Percentiles rank a stretch among this genome's conserved stretches.
Evolutionary conservation across 164 flowering plant genomes (phyloP).

Genomic region (Aristolochia californica): DNA sequence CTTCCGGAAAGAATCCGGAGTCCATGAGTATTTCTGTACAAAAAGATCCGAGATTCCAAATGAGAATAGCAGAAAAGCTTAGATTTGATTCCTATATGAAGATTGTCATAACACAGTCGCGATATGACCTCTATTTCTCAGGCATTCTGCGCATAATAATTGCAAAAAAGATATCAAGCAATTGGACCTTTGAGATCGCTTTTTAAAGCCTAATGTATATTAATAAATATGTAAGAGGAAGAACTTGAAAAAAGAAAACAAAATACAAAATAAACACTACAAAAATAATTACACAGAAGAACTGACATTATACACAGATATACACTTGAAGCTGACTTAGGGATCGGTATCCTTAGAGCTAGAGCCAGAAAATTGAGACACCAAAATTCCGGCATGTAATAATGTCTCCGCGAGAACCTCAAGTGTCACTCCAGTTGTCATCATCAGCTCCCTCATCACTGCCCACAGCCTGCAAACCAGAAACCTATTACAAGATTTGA

Average conservation of each 20-base stretch:
- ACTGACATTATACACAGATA: conserved; percentile 24
- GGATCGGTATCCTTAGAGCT: not conserved
- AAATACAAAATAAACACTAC: conserved; percentile 5
- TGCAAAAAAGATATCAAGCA: too few relatives aligned
- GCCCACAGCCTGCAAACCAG: conserved; percentile 49
- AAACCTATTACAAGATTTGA: not conserved
- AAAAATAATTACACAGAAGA: conserved; percentile 21
- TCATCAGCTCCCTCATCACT: conserved; percentile 70
- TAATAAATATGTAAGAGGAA: not conserved
- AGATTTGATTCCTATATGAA: not conserved
- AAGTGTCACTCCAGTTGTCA: conserved; percentile 74
- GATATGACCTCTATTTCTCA: too few relatives aligned
- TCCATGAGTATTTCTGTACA: too few relatives aligned
- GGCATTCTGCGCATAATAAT: too few relatives aligned
- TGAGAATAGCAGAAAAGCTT: not conserved
- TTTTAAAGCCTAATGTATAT: too few relatives aligned
- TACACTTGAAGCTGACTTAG: not conserved
- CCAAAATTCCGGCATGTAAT: not conserved
- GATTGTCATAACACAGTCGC: not conserved
- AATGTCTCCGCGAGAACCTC: conserved; percentile 12
- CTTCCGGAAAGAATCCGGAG: too few relatives aligned
- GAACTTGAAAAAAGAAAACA: not conserved
- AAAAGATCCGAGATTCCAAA: too few relatives aligned
- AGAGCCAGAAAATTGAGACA: not conserved
- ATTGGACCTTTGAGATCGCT: too few relatives aligned